Conservation (phyloP, 768 basidiomycete species). For the Boletus rubroflammeus region DNA sequence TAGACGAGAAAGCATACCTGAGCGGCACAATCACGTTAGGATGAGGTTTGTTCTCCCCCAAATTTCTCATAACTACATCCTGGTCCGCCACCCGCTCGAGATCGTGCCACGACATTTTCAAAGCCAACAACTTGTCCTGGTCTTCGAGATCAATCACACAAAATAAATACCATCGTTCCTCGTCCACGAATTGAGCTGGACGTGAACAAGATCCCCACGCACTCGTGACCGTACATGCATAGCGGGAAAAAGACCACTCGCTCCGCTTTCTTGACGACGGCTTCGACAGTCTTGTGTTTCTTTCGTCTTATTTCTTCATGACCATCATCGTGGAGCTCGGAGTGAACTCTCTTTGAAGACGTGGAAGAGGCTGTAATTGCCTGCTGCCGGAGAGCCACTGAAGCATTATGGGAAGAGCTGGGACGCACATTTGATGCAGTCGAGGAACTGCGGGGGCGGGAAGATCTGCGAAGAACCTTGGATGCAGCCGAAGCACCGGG, state of each 20-base stretch:
- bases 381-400: neutral
- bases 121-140: neutral
- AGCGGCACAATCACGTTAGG: no score
- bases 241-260: neutral
- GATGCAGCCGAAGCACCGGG: neutral
- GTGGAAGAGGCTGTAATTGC: neutral
- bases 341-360: neutral
- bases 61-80: neutral
- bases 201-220: slow-evolving; percentile 7
- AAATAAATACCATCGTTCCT: slow-evolving; percentile 6
- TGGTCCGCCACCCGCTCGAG: neutral
- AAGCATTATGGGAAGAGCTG: no score
- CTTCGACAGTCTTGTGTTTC: neutral
- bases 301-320: neutral
- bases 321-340: neutral
- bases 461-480: neutral
- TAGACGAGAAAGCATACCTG: no score
- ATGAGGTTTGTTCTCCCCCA: no score
- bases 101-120: slow-evolving; percentile 12
- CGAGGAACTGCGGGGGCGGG: neutral
- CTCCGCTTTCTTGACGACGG: neutral
- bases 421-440: neutral
- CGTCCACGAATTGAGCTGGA: slow-evolving; percentile 11
- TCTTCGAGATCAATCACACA: neutral
- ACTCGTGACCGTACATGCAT: neutral